phyloP scores from a whole-genome alignment of 768 basidiomycete species.

The Boletus reticuloceps region DNA sequence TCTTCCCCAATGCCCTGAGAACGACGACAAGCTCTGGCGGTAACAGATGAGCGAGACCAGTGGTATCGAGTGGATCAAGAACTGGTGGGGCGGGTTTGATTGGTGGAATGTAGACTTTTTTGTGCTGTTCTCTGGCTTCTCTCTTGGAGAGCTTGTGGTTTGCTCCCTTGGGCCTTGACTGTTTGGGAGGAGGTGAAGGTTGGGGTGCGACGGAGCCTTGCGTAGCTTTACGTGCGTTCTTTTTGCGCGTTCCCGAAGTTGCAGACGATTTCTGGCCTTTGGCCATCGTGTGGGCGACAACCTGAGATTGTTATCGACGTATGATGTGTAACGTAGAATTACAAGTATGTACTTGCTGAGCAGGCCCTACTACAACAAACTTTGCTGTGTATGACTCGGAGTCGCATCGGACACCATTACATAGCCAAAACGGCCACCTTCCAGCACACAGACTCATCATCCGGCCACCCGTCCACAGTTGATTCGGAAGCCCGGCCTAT shows the following conservation, averaged over 20 bases:
- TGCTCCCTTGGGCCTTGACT: constrained; percentile 50
- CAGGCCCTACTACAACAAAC: too few relatives aligned
- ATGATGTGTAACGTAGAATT: neutral
- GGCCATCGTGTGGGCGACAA: constrained; percentile 29
- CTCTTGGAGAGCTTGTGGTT: constrained; percentile 41
- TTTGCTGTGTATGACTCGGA: too few relatives aligned
- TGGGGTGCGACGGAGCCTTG: constrained; percentile 26
- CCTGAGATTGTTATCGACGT: constrained; percentile 1
- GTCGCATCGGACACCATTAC: too few relatives aligned
- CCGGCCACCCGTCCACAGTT: too few relatives aligned
- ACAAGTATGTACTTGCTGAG: too few relatives aligned
- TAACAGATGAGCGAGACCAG: constrained; percentile 69
- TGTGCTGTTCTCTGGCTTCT: constrained; percentile 65
- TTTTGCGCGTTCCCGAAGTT: constrained; percentile 84
- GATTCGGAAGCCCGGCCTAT: too few relatives aligned
- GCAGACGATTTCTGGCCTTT: constrained; percentile 73
- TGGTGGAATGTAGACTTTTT: constrained; percentile 87
- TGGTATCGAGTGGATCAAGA: constrained; percentile 85
- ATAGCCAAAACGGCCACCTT: too few relatives aligned
- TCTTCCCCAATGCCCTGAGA: constrained; percentile 81
- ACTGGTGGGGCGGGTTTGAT: constrained; percentile 70
- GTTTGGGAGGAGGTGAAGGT: constrained; percentile 38
- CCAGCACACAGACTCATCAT: too few relatives aligned
- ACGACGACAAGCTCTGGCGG: constrained; percentile 84
- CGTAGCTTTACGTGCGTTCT: constrained; percentile 77